These are phyloP conservation scores for Lablab purpureus DNA, from an alignment of 306 rosid species.

Conservation along the genomic window DNA sequence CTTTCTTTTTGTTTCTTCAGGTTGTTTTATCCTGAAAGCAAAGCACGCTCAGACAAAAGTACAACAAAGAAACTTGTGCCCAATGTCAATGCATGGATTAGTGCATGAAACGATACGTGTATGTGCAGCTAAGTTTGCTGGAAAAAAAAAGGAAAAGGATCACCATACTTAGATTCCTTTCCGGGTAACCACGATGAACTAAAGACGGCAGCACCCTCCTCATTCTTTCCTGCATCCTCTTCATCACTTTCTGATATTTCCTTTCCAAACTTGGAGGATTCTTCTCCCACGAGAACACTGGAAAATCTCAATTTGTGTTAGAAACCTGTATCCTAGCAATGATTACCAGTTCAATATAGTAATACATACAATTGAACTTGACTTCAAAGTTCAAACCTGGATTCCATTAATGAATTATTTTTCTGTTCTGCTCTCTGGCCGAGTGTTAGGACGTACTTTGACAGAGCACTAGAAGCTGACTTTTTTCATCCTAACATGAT, in stretches of 20 bases:
- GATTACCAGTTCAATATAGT: conserved; percentile 16
- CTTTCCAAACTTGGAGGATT: conserved; percentile 64
- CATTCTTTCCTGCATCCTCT: conserved; percentile 54
- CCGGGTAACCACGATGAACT: conserved; percentile 95
- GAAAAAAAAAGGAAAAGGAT: conserved; percentile 10
- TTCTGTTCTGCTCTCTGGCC: conserved; percentile 74
- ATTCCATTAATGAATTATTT: conserved; percentile 65
- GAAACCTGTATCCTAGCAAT: conserved; percentile 45
- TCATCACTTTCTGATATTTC: conserved; percentile 67
- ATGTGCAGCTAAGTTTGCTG: conserved; percentile 25
- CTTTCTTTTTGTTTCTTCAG: conserved; percentile 60
- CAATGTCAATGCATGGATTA: conserved; percentile 15
- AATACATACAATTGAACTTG: conserved; percentile 19
- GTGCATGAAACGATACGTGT: not conserved
- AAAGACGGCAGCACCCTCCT: conserved; percentile 68
- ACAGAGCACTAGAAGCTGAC: conserved; percentile 69
- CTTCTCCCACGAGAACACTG: conserved; percentile 87
- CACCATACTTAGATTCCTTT: conserved; percentile 64
- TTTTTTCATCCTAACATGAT: conserved; percentile 72
- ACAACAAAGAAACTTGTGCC: conserved; percentile 21
- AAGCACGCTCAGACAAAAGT: conserved; percentile 26
- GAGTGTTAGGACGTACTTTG: conserved; percentile 59
- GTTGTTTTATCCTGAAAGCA: conserved; percentile 60
- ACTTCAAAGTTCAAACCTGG: conserved; percentile 65
- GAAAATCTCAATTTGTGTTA: conserved; percentile 48